Percentiles rank a stretch among this genome's conserved stretches.
phyloP scores from a whole-genome alignment of 306 rosid genomes.

The Glycine soja region DNA sequence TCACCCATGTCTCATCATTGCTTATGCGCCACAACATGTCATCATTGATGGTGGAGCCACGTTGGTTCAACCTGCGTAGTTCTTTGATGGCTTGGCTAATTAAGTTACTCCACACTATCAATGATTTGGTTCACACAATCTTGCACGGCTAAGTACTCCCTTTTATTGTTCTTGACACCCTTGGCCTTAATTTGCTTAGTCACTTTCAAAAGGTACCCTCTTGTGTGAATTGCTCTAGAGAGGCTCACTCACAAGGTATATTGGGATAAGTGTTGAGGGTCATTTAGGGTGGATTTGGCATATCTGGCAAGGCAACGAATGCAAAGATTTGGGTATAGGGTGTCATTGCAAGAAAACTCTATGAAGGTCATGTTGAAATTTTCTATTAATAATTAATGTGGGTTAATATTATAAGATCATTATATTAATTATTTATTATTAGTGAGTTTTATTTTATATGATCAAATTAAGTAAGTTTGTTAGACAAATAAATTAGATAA shows the following conservation, averaged over 20 bases:
- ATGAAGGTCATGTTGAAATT: slow-evolving; percentile 51
- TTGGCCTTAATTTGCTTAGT: slow-evolving; percentile 45
- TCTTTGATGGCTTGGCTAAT: slow-evolving; percentile 59
- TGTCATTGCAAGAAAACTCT: slow-evolving; percentile 56
- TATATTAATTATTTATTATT: too few relatives aligned
- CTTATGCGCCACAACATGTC: slow-evolving; percentile 66
- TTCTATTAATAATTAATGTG: too few relatives aligned
- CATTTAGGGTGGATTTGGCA: slow-evolving; percentile 42
- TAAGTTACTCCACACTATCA: slow-evolving; percentile 67
- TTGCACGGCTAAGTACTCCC: slow-evolving; percentile 48
- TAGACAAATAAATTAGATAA: too few relatives aligned
- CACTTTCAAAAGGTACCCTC: slow-evolving; percentile 51
- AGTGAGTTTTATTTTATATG: too few relatives aligned
- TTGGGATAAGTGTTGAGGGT: slow-evolving; percentile 56
- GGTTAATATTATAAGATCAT: too few relatives aligned
- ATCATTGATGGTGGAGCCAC: slow-evolving; percentile 26
- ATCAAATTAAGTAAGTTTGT: too few relatives aligned
- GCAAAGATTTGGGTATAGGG: slow-evolving; percentile 58
- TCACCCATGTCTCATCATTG: slow-evolving; percentile 74
- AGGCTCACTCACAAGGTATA: slow-evolving; percentile 63
- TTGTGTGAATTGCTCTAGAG: slow-evolving; percentile 54
- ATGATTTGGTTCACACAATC: slow-evolving; percentile 66
- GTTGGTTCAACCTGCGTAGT: slow-evolving; percentile 39
- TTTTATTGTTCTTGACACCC: slow-evolving; percentile 25
- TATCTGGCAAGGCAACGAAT: slow-evolving; percentile 49